Base-by-base conservation (phyloP, 2,329 filamentous ascomycete genomes). In the Septoria petroselini region DNA sequence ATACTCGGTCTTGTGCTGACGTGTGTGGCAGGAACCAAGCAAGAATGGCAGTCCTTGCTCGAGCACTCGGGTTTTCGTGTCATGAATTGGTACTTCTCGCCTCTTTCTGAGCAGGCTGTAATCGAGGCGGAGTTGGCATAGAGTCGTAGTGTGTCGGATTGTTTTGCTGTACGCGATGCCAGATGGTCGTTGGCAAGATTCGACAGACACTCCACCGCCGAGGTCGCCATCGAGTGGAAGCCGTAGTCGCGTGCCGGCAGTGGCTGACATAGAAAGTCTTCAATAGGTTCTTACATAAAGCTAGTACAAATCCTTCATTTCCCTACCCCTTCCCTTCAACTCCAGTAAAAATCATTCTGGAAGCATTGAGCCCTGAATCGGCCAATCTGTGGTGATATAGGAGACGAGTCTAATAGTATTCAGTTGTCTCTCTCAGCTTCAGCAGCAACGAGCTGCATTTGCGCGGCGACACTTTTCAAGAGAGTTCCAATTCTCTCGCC, bases 401-500 rank as follows among this genome's bases (percentile, higher is more conserved):
- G n/a, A n/a, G n/a, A n/a, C 9, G 23, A 27, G 9, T 9, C 5
- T 9, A 27, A 27, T 27, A 27, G 23, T 27, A 5, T 27, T 27
- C 42, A 48, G n/a, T 48, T 41, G 18, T 35, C 39, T 14, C 48
- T 47, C 34, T 54, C 19, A 30, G 53, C 55, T 44, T 64, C 61
- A 41, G 63, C 58, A 19, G 60, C 59, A 42, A 50, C 54, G 3
- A 64, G 55, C 52, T 62, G 50, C 15, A 62, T 23, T 50, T 63
- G 59, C 25, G 62, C 63, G 7, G 37, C 46, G 25, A 50, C 58
- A 43, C 56, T 59, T 58, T 63, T 61, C 17, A 61, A 19, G 29
- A 62, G 52, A 18, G 61, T 25, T 15, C 46, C 61, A 1, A 65
- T 46, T 41, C 59, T 58, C 47, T 64, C 60, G 25, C 58, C 61